phyloP scores from a whole-genome alignment of 2,329 filamentous ascomycete species.

The Cladosporium austrohemisphaericum region DNA sequence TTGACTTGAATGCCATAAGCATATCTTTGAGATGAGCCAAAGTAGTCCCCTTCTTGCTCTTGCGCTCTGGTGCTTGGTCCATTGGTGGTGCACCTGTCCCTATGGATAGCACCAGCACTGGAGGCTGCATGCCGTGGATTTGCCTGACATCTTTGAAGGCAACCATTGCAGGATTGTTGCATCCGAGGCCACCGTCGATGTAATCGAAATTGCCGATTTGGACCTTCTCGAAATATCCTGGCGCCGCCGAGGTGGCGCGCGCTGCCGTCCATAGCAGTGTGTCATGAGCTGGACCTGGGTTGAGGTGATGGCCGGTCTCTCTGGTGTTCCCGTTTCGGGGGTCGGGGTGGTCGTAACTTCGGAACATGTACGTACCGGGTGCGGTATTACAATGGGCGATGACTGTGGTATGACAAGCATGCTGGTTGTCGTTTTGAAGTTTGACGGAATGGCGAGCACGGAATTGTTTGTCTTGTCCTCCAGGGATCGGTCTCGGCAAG shows the following conservation, averaged over 20 bases:
- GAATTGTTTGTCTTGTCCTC: background rate
- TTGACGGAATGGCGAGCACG: background rate
- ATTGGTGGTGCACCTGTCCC: slow-evolving; percentile 17
- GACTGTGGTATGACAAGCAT: slow-evolving; percentile 15
- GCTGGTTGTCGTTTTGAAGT: slow-evolving; percentile 12
- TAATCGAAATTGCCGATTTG: slow-evolving; percentile 3
- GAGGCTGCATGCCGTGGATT: slow-evolving; percentile 17
- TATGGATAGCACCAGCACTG: slow-evolving; percentile 18
- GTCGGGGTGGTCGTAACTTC: slow-evolving; percentile 17
- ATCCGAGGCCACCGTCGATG: slow-evolving; percentile 19
- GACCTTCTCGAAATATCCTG: slow-evolving; percentile 17
- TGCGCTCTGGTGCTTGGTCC: background rate
- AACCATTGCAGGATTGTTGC: slow-evolving; percentile 20
- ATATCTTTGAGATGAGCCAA: slow-evolving; percentile 5
- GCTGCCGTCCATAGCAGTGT: slow-evolving; percentile 18
- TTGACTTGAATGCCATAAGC: background rate
- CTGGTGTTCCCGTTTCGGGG: slow-evolving; percentile 1
- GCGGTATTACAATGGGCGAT: slow-evolving; percentile 8
- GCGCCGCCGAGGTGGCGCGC: slow-evolving; percentile 22
- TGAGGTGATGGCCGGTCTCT: slow-evolving; percentile 3
- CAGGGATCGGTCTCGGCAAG: background rate
- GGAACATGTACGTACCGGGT: slow-evolving; percentile 15
- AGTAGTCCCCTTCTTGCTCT: background rate
- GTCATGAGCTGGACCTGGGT: slow-evolving; percentile 16
- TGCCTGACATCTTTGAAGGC: slow-evolving; percentile 19